Evolutionary conservation across 192 early-diverging fungal species (phyloP), one percentile per base, ranked within the genome.

Genomic region (Podila epicladia): DNA sequence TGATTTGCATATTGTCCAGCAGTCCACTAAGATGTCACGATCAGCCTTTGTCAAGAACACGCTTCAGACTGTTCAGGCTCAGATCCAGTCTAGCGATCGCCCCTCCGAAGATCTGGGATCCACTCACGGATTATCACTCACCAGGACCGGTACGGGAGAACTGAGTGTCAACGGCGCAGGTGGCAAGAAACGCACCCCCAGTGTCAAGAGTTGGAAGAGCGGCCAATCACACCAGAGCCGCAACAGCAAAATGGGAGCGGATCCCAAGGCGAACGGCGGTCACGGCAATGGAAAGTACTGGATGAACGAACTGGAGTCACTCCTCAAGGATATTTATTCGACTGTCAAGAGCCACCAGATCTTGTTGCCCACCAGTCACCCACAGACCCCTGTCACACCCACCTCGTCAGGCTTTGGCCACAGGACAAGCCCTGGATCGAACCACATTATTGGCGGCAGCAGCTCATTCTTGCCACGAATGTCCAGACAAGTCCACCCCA

Each of bases 1-100:
- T 5, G 97, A 98, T 80, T 82, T 97, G 62, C 94, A 97, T 73
- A 90, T 96, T 63, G 95, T 94, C n/a, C 91, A 93, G 67, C 87
- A 85, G 28, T 69, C 78, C 38, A 87, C 89, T 31, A 90, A 90
- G 49, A 97, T 97, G 94, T 90, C 92, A 3, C 83, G 87, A 62
- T 89, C 88, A 35, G 88, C 89, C 17, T 95, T 93, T 82, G 86
- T 94, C 15, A 84, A 88, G 41, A 94, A 94, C 57, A 94, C 93
- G 1, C 89, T 94, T 66, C 64, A 82, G 6, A 69, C 84, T 0
- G 76, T 88, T 32, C 61, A 82, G 50, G 76, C 84, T 19, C 85
- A 86, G 65, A 33, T 50, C 5, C 49, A 65, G 19, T 62, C 35
- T 7, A 20, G 0, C 26, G 68, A 70, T 4, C 69, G 57, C 11